Evolutionary conservation across 345 rosid genomes (phyloP), one percentile per base, ranked within the genome.

Genomic region (Camelina neglecta): DNA sequence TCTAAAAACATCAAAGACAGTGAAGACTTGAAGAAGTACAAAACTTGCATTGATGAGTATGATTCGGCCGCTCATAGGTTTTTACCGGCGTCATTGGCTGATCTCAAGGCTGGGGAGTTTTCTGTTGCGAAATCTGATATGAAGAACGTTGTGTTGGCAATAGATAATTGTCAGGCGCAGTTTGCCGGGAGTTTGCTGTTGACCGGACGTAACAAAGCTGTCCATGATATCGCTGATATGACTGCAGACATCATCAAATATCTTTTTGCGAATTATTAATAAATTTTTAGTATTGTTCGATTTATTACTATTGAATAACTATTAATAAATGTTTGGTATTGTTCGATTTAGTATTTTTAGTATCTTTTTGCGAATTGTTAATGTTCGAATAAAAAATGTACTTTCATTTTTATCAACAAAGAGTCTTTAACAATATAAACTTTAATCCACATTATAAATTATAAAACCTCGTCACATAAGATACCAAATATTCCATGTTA

Each of bases 181-280:
- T 74, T 64, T 13, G 26, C 71, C 3, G 63, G 56, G 21, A 4
- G 1, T 7, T 35, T 21, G 1, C 62, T 67, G 3, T 9, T 66
- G 42, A 13, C 48, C 2, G 7, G 1, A 38, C 75, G 57, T 48
- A 62, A 69, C 63, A 45, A 55, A 26, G 72, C 23, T 6, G 42
- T 23, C 4, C 79, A 79, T 69, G 75, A 74, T 57, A 65, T 79
- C 11, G 78, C 79, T 8, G 64, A 55, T 29, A 75, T 74, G 79
- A 69, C 79, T 53, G 4, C 42, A 31, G 62, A 64, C 11, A 55
- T 79, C 51, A 64, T 77, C 31, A 38, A 69, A 76, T 24, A 24
- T 24, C 3, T 24, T 24, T 24, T 24, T 24, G 26, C 26, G 26
- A 24, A 24, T 24, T 24, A 24, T 2, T 24, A 26, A 26, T 26